Base-by-base conservation (phyloP, 2,329 filamentous ascomycete genomes). In the Ilyonectria sp. region DNA sequence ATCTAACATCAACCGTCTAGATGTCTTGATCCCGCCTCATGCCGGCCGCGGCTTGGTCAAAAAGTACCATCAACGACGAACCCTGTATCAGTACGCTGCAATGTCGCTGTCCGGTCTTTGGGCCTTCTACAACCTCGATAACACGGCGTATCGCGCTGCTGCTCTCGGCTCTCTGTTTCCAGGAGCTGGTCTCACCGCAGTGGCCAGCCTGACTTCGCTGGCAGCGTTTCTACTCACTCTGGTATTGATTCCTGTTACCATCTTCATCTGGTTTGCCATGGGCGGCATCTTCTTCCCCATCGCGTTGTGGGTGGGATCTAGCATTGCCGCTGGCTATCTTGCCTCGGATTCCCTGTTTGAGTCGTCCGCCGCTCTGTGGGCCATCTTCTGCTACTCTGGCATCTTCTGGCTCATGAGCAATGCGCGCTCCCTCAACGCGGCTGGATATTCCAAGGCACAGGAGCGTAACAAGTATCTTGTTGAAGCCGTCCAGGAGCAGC, bases 231-330 rank as follows among this genome's bases (percentile, higher is more conserved):
- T 68, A 6, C 31, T 61, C 17, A 62, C 66, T 2, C 13, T 65
- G 17, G 61, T 46, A 26, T 17, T 65, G 19, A 46, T 65, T 10
- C 66, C 66, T 2, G 57, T 65, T 17, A 65, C 61, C n/a, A 33
- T 68, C 44, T 65, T 68, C 26, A 33, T 60, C 26, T 68, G 66
- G 66, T 68, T 68, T 40, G 62, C 56, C 26, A 68, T 68, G 62
- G 66, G 66, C 15, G 62, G 62, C 37, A 61, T 66, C 52, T 61
- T 68, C 50, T 68, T 68, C 57, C 66, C 61, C 9, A 57, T 68
- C 50, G 44, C 57, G 23, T 7, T 68, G 4, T 68, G 62, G 62
- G 43, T 65, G 35, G 62, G 57, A 6, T 61, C 55, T 0, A 61
- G 56, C 29, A 53, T 67, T 19, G 46, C n/a, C 1, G 59, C 64